Conservation (phyloP, 129 eudicot species). For the Artemisia argyi region DNA sequence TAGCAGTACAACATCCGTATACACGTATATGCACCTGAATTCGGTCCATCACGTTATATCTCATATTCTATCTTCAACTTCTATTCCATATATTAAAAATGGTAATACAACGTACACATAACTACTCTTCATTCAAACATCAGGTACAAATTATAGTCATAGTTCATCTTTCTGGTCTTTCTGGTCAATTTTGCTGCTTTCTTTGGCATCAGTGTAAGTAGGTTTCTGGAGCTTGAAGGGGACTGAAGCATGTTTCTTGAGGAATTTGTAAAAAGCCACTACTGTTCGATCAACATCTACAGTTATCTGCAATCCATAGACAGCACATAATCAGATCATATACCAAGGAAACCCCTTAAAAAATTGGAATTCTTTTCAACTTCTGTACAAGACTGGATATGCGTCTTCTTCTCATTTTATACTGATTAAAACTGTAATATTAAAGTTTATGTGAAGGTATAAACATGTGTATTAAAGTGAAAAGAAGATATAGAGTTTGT, state of each 20-base stretch:
- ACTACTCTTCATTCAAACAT: constrained; percentile 2
- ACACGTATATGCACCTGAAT: constrained; percentile 11
- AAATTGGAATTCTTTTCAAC: too few species aligned
- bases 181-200: constrained; percentile 26
- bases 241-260: constrained; percentile 73
- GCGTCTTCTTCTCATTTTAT: too few species aligned
- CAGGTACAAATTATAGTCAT: constrained; percentile 27
- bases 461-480: too few species aligned
- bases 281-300: constrained; percentile 77
- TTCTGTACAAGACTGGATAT: too few species aligned
- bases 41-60: constrained; percentile 1
- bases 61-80: constrained; percentile 21
- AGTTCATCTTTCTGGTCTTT: constrained; percentile 53
- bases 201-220: constrained; percentile 39
- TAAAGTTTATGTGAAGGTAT: too few species aligned
- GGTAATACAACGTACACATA: not conserved
- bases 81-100: constrained; percentile 14
- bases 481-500: not conserved
- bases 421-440: too few species aligned
- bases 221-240: constrained; percentile 89
- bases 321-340: not conserved
- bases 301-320: constrained; percentile 41
- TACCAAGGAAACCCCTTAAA: too few species aligned
- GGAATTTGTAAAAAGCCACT: constrained; percentile 72
- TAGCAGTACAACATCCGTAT: constrained; percentile 20